Conservation (phyloP, 805 yeast species). For the Candida schatavii region DNA sequence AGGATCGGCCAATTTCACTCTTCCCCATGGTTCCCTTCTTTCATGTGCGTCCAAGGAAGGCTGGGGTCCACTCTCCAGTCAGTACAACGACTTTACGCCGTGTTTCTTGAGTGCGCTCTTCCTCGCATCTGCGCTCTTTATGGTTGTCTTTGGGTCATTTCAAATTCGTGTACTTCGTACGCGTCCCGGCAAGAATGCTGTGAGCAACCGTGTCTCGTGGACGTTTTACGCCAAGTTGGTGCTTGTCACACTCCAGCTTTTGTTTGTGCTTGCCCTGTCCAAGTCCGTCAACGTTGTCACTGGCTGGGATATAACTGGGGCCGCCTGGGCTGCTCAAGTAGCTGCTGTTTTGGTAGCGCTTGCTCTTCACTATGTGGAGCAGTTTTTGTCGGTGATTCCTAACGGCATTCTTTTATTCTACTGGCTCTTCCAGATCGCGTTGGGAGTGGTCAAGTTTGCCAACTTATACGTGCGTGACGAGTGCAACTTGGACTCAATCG, state of each 20-base stretch:
- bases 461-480: constrained; percentile 38
- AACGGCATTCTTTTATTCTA: constrained; percentile 66
- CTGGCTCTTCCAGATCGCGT: constrained; percentile 62
- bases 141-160: constrained; percentile 42
- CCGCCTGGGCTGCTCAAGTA: constrained; percentile 26
- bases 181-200: constrained; percentile 19
- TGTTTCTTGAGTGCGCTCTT: constrained; percentile 59
- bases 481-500: constrained; percentile 19
- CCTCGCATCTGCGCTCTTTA: constrained; percentile 37
- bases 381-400: constrained; percentile 61
- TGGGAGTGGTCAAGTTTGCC: constrained; percentile 44
- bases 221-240: constrained; percentile 42
- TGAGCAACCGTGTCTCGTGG: constrained; percentile 32
- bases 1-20: constrained; percentile 16
- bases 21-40: too few species aligned
- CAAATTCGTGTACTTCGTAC: constrained; percentile 35
- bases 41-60: constrained; percentile 42
- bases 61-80: constrained; percentile 37
- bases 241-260: constrained; percentile 36
- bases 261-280: constrained; percentile 1
- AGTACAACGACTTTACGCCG: constrained; percentile 54
- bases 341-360: constrained; percentile 50
- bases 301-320: constrained; percentile 20
- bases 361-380: constrained; percentile 67
- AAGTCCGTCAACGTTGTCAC: constrained; percentile 7